A percentile compares a stretch with the other conserved stretches of the same genome.
These are phyloP conservation scores for Neonothopanus nambi DNA, from an alignment of 1,284 basidiomycete genomes.

Conservation along the genomic window DNA sequence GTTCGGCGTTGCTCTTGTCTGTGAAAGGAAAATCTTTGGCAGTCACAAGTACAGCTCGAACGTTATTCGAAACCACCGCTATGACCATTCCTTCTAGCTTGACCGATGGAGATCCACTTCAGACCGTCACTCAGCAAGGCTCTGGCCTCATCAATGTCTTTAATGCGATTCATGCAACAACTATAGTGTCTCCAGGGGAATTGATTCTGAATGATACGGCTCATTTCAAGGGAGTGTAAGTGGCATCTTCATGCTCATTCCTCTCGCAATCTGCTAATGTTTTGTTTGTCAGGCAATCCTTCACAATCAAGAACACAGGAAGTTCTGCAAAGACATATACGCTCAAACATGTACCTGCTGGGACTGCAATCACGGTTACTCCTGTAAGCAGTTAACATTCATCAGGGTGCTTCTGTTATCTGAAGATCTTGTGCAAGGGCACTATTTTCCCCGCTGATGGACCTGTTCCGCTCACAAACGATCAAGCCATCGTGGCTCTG, in stretches of 20 bases:
- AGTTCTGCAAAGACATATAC: conserved; percentile 41
- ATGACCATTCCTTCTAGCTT: conserved; percentile 47
- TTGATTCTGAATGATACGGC: conserved; percentile 73
- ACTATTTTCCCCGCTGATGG: conserved; percentile 42
- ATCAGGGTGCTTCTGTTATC: neutral
- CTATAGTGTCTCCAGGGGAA: conserved; percentile 57
- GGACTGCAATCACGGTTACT: conserved; percentile 49
- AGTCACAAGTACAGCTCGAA: conserved; percentile 42
- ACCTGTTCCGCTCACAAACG: conserved; percentile 50
- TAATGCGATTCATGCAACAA: conserved; percentile 57
- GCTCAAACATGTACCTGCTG: conserved; percentile 53
- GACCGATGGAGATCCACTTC: conserved; percentile 49
- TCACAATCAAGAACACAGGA: conserved; percentile 50
- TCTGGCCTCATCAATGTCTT: conserved; percentile 67
- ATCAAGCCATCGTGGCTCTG: conserved; percentile 42
- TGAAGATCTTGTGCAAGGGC: conserved; percentile 23
- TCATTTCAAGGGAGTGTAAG: conserved; percentile 48
- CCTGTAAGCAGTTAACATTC: conserved; percentile 20
- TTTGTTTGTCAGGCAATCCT: conserved; percentile 38
- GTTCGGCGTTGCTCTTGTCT: conserved; percentile 61
- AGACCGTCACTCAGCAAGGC: conserved; percentile 66
- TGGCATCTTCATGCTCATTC: conserved; percentile 16
- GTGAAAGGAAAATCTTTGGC: conserved; percentile 47
- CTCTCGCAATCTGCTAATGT: conserved; percentile 5
- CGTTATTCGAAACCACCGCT: conserved; percentile 63